Conservation (phyloP, 1,139 yeast genomes). For the Yamadazyma dushanensis region DNA sequence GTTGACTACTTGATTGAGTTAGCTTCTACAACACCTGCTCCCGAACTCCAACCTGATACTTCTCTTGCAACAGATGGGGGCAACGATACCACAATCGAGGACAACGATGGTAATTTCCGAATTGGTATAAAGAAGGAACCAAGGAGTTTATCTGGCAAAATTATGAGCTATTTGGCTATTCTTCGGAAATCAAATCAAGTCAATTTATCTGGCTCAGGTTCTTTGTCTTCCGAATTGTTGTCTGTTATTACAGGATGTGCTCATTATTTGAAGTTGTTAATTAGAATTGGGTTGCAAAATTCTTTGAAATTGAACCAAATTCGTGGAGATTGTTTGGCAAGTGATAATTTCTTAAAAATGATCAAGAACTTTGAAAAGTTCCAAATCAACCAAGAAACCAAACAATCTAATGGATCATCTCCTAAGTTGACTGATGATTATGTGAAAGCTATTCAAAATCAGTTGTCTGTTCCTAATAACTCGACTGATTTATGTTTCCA, state of each 20-base stretch:
- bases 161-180: conserved; percentile 76
- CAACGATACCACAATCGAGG: conserved; percentile 3
- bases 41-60: neutral
- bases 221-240: conserved; percentile 55
- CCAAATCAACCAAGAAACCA: conserved; percentile 17
- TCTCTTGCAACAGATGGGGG: neutral
- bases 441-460: conserved; percentile 31
- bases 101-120: conserved; percentile 5
- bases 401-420: conserved; percentile 25
- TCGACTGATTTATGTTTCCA: conserved; percentile 76
- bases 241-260: conserved; percentile 91
- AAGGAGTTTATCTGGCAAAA: conserved; percentile 78
- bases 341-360: conserved; percentile 60
- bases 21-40: conserved; percentile 2
- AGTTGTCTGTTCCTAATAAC: conserved; percentile 49
- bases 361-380: conserved; percentile 25
- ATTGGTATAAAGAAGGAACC: conserved; percentile 64
- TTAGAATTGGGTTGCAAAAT: conserved; percentile 75
- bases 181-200: conserved; percentile 53
- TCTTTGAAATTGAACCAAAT: conserved; percentile 68
- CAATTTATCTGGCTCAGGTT: conserved; percentile 67
- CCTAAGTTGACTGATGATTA: conserved; percentile 13
- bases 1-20: conserved; percentile 48
- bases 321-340: conserved; percentile 58
- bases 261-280: conserved; percentile 82